A percentile compares a stretch with the other conserved stretches of the same genome.
Evolutionary conservation across 2,329 filamentous ascomycete species (phyloP).

Genomic region (Penicillium griseofulvum): DNA sequence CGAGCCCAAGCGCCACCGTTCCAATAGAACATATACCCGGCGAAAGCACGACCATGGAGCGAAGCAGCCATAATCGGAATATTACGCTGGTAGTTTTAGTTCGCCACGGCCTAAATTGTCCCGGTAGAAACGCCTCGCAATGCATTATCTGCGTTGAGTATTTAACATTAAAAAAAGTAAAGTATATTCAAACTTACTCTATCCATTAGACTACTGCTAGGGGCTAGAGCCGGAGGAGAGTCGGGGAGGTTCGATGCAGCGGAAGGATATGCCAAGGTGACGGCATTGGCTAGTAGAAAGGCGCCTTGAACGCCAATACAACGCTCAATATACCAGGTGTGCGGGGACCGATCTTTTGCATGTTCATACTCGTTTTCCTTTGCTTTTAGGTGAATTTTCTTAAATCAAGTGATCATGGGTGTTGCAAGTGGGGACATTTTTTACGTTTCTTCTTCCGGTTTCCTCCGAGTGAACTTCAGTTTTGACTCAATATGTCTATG

Average conservation of each 20-base stretch:
- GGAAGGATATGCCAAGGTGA: conserved; percentile 1
- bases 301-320: conserved; percentile 7
- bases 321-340: conserved; percentile 1
- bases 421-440: neutral
- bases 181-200: neutral
- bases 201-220: neutral
- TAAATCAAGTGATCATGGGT: neutral
- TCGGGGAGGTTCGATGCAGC: neutral
- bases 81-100: conserved; percentile 11
- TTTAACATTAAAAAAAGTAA: neutral
- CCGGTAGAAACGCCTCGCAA: conserved; percentile 7
- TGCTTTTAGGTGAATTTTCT: neutral
- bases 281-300: conserved; percentile 6
- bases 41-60: conserved; percentile 7
- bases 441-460: neutral
- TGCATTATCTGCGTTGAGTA: neutral
- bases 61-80: conserved; percentile 10
- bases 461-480: neutral
- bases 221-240: neutral
- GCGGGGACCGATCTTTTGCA: neutral
- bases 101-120: conserved; percentile 10
- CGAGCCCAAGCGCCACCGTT: conserved; percentile 1
- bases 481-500: neutral
- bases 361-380: conserved; percentile 24
- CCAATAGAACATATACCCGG: conserved; percentile 7